phyloP scores from a whole-genome alignment of 495 filamentous ascomycete species.

The Penicillium taxi region DNA sequence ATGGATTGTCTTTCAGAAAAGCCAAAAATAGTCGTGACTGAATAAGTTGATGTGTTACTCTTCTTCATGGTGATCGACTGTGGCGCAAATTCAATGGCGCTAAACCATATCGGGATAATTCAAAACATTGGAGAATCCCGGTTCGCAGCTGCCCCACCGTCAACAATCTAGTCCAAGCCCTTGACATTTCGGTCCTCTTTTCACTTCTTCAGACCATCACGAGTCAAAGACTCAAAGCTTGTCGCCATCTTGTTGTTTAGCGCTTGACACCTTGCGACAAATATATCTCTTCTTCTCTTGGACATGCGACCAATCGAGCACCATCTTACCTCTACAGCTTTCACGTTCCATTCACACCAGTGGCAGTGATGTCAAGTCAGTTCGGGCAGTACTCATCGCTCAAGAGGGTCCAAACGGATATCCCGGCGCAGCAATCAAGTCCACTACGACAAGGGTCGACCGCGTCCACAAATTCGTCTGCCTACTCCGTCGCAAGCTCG shows the following conservation, averaged over 20 bases:
- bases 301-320: constrained; percentile 37
- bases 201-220: neutral
- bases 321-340: constrained; percentile 18
- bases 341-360: constrained; percentile 24
- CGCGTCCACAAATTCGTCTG: constrained; percentile 69
- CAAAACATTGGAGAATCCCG: constrained; percentile 17
- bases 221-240: too few species aligned
- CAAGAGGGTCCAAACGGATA: constrained; percentile 60
- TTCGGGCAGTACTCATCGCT: constrained; percentile 35
- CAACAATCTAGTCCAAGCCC: constrained; percentile 12
- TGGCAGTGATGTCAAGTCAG: constrained; percentile 35
- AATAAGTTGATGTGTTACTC: too few species aligned
- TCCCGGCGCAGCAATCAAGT: constrained; percentile 47
- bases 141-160: constrained; percentile 27
- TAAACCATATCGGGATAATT: constrained; percentile 39
- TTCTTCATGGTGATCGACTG: too few species aligned
- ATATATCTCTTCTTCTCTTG: too few species aligned
- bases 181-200: constrained; percentile 1
- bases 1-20: too few species aligned
- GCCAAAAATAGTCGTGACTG: too few species aligned
- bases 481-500: constrained; percentile 58
- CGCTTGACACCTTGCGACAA: too few species aligned
- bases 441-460: constrained; percentile 67
- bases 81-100: too few species aligned
- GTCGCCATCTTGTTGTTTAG: too few species aligned